A percentile compares a stretch with the other conserved stretches of the same genome.
These are phyloP conservation scores for Nymphaea colorata DNA, from an alignment of 164 flowering plant species.

Conservation along the genomic window DNA sequence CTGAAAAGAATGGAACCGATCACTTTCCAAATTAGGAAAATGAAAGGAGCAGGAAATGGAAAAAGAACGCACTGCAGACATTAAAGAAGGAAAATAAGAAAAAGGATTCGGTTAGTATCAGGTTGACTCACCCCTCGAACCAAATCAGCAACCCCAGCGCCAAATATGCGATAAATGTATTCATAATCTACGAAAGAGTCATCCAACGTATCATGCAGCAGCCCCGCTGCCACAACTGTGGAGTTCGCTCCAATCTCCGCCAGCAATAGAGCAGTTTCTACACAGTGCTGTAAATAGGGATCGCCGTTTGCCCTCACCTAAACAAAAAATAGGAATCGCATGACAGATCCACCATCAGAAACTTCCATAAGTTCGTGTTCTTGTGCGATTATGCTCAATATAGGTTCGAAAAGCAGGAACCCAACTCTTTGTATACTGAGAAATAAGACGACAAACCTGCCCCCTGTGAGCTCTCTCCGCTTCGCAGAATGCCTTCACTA, in stretches of 20 bases:
- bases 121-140: slow-evolving; percentile 78
- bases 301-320: slow-evolving; percentile 92
- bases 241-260: slow-evolving; percentile 81
- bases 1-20: no score
- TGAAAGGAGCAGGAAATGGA: no score
- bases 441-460: slow-evolving; percentile 37
- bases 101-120: not conserved
- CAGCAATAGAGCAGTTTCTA: slow-evolving; percentile 76
- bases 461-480: slow-evolving; percentile 96
- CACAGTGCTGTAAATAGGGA: slow-evolving; percentile 93
- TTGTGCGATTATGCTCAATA: not conserved
- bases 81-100: not conserved
- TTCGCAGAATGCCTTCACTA: slow-evolving; percentile 77
- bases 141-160: slow-evolving; percentile 82
- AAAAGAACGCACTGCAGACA: no score
- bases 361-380: not conserved
- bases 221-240: slow-evolving; percentile 89
- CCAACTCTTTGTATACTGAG: not conserved
- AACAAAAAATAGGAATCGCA: slow-evolving; percentile 6
- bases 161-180: slow-evolving; percentile 45
- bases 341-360: slow-evolving; percentile 1
- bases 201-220: slow-evolving; percentile 86
- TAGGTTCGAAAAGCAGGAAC: not conserved
- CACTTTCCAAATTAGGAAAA: no score
- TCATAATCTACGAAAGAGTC: slow-evolving; percentile 64